Evolutionary conservation across 2,329 filamentous ascomycete species (phyloP).

Genomic region (Fonsecaea erecta): DNA sequence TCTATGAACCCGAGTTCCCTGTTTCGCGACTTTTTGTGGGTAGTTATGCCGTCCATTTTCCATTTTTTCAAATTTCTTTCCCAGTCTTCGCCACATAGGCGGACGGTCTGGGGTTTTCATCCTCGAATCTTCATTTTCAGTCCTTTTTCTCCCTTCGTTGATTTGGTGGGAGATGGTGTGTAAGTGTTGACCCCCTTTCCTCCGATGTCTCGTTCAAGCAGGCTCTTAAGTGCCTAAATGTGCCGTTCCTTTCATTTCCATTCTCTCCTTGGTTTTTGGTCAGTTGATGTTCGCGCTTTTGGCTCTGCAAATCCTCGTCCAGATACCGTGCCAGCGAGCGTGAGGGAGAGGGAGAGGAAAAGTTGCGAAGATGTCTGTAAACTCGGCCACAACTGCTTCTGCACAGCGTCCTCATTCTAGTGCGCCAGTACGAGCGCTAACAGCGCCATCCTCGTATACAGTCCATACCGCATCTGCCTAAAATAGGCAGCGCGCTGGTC

Average conservation of each 20-base stretch:
- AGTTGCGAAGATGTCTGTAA: too few relatives aligned
- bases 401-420: not conserved
- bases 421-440: slow-evolving; percentile 84
- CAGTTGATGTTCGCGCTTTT: not conserved
- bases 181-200: not conserved
- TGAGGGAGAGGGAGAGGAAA: not conserved
- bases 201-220: not conserved
- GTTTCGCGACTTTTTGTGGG: too few relatives aligned
- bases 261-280: not conserved
- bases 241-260: too few relatives aligned
- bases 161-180: too few relatives aligned
- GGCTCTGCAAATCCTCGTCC: not conserved
- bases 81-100: too few relatives aligned
- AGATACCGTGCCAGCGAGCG: not conserved
- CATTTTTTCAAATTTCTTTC: too few relatives aligned
- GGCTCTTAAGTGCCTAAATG: not conserved
- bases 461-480: slow-evolving; percentile 95
- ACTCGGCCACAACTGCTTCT: not conserved
- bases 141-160: not conserved
- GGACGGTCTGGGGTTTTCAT: too few relatives aligned
- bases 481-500: slow-evolving; percentile 97
- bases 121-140: not conserved
- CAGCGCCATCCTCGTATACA: slow-evolving; percentile 97
- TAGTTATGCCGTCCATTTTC: too few relatives aligned
- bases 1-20: not conserved